Base-by-base conservation (phyloP, 345 rosid species). In the Eucalyptus tenuipes region DNA sequence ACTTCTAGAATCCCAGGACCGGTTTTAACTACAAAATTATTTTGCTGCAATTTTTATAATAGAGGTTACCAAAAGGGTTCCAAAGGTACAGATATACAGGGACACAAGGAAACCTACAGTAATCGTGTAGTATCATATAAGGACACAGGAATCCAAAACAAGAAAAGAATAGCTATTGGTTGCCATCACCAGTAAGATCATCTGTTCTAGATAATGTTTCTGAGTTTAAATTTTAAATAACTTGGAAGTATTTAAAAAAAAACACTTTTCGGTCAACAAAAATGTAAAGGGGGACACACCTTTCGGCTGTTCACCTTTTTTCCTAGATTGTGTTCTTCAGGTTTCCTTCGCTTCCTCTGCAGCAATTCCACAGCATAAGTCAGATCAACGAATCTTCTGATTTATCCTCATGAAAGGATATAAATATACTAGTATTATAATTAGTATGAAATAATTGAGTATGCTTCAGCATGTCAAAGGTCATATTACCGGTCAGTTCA, bases 341-440 rank as follows among this genome's bases (percentile, higher is more conserved):
- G 90, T 94, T 96, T 97, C 92, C 98, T 94, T 91, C 98, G 93
- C 91, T 98, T 98, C 92, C 97, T 94, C 99, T 97, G 94, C 53
- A 85, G 81, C 10, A 64, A 88, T 61, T 40, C 25, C 47, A 75
- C 47, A 75, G 84, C 15, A 20, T 40, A 40, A 40, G 47, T 75
- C 84, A 42, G 29, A 75, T 40, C 29, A 75, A 40, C 22, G 84
- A 75, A 75, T 75, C 47, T 40, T 75, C 47, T 75, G 29, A 75
- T 75, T 75, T 40, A 75, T 40, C 47, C 84, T 75, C 47, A 75
- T 22, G 84, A 75, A 75, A 20, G 27, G 47, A 75, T 75, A 40
- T 75, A 20, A 20, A 75, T 75, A 37, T 75, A 71, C 42, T 40
- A 75, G 9, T 40, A 42, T 40, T 13, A 75, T 33, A 20, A 75